Conservation (phyloP, 1,284 basidiomycete genomes). For the Pascua guehoae region DNA sequence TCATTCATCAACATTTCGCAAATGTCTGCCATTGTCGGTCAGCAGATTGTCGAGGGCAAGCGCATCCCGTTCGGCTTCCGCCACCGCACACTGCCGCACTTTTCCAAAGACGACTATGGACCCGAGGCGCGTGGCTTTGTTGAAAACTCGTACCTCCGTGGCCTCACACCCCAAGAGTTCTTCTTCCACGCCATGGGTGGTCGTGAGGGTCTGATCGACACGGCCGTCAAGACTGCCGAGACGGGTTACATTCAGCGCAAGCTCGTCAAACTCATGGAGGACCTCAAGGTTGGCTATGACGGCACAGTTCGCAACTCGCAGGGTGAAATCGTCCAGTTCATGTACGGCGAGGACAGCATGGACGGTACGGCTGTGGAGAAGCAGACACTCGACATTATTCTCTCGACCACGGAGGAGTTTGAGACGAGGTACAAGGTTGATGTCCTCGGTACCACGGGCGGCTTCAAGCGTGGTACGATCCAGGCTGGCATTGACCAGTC, state of each 20-base stretch:
- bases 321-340: conserved; percentile 91
- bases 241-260: conserved; percentile 99
- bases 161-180: conserved; percentile 96
- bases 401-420: conserved; percentile 77
- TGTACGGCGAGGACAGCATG: conserved; percentile 98
- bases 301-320: conserved; percentile 96
- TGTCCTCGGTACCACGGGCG: conserved; percentile 69
- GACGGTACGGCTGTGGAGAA: conserved; percentile 97
- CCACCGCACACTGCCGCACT: conserved; percentile 93
- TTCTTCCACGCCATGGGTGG: conserved; percentile 99
- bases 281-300: conserved; percentile 96
- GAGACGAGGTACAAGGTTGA: conserved; percentile 89
- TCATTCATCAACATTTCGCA: conserved; percentile 99
- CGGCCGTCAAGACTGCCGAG: conserved; percentile 98
- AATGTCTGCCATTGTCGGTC: conserved; percentile 99
- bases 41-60: conserved; percentile 96
- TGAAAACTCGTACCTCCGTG: conserved; percentile 98
- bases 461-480: conserved; percentile 73
- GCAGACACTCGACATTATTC: conserved; percentile 86
- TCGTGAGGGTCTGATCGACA: conserved; percentile 98
- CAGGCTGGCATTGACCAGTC: conserved; percentile 93
- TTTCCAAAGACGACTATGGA: conserved; percentile 98
- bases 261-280: conserved; percentile 95
- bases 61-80: conserved; percentile 98
- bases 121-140: conserved; percentile 98